A percentile compares a stretch with the other conserved stretches of the same genome.
These are phyloP conservation scores for Saturnispora saitoi DNA, from an alignment of 805 yeast genomes.

Conservation along the genomic window DNA sequence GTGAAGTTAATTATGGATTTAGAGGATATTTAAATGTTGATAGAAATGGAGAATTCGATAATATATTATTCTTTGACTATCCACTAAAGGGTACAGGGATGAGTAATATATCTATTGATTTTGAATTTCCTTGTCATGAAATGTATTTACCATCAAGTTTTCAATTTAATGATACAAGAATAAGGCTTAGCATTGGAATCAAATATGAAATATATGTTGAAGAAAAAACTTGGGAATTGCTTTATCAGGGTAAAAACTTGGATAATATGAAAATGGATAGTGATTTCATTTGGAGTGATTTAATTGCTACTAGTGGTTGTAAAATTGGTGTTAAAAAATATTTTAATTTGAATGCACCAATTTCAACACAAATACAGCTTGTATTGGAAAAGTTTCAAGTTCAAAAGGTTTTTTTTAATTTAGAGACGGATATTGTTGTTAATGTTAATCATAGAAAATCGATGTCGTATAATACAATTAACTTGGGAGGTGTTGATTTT, in stretches of 20 bases:
- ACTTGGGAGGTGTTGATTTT: slow-evolving; percentile 1
- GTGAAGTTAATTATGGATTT: not conserved
- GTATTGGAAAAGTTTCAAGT: slow-evolving; percentile 2
- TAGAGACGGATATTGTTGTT: not conserved
- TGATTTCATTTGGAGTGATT: slow-evolving; percentile 2
- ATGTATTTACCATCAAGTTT: slow-evolving; percentile 6
- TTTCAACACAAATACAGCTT: slow-evolving; percentile 2
- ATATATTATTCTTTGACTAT: slow-evolving; percentile 3
- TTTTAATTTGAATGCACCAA: slow-evolving; percentile 1
- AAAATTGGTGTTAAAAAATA: slow-evolving; percentile 1
- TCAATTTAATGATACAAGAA: slow-evolving; percentile 2
- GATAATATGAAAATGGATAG: not conserved
- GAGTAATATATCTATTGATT: not conserved
- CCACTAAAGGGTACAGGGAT: not conserved
- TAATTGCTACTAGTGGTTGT: not conserved
- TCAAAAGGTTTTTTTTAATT: not conserved
- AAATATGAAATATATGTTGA: not conserved
- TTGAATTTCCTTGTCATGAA: slow-evolving; percentile 8
- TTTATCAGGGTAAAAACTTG: slow-evolving; percentile 4
- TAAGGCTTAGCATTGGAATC: slow-evolving; percentile 1
- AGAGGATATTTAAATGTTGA: not conserved
- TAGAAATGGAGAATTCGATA: slow-evolving; percentile 5
- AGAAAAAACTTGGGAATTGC: not conserved
- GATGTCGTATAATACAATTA: not conserved
- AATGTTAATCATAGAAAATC: not conserved